phyloP scores from a whole-genome alignment of 176 grass and related monocot species.

The Alloteropsis semialata region DNA sequence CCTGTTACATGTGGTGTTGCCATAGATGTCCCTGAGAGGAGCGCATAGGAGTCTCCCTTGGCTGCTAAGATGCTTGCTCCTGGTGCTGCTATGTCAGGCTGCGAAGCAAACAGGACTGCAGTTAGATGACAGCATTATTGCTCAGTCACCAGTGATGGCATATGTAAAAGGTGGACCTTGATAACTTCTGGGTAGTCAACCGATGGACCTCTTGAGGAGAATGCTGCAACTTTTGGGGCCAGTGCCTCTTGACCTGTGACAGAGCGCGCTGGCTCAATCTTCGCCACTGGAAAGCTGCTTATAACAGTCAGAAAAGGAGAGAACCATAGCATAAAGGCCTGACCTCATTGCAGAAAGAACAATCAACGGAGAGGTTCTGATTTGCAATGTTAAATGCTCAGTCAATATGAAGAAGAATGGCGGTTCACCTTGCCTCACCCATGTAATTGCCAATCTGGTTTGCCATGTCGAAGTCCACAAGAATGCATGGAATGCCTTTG shows the following conservation, averaged over 20 bases:
- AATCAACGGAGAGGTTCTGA: not conserved
- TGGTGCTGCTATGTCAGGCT: conserved; percentile 37
- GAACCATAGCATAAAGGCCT: too few species aligned
- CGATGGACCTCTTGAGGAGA: conserved; percentile 37
- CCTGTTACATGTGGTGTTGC: conserved; percentile 29
- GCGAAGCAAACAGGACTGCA: not conserved
- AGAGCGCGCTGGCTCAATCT: not conserved
- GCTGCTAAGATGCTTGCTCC: conserved; percentile 37
- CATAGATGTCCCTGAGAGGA: conserved; percentile 29
- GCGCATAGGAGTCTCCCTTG: not conserved
- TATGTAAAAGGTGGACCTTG: not conserved
- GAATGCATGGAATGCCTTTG: too few species aligned
- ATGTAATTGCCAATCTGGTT: too few species aligned
- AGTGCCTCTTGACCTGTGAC: not conserved
- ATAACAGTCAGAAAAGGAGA: not conserved
- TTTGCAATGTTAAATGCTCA: not conserved
- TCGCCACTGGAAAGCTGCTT: not conserved
- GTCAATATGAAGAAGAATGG: not conserved
- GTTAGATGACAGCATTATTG: not conserved
- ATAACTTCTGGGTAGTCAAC: conserved; percentile 13
- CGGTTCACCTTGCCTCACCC: not conserved
- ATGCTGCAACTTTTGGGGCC: conserved; percentile 20
- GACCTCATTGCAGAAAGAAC: not conserved
- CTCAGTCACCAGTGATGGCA: not conserved
- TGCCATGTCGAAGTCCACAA: too few species aligned